Percentiles rank a stretch among this genome's conserved stretches.
These are phyloP conservation scores for Piromyces sp. DNA, from an alignment of 192 early-diverging fungal species.

Conservation along the genomic window DNA sequence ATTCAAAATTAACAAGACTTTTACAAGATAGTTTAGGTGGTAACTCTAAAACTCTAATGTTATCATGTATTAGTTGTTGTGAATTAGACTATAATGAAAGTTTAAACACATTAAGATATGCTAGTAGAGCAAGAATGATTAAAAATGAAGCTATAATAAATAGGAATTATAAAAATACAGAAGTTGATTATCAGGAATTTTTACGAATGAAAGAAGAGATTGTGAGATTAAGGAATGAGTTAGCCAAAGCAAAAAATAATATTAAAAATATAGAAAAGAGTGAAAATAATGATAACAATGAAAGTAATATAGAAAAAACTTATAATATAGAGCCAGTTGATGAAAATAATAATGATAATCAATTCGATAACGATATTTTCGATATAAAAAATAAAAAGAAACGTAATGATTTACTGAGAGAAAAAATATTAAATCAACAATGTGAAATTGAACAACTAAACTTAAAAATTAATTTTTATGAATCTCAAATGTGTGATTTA, in stretches of 20 bases:
- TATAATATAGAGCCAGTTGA: not conserved
- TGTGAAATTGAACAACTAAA: not conserved
- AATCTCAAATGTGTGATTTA: not conserved
- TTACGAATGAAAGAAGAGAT: not conserved
- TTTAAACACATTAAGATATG: conserved; percentile 89
- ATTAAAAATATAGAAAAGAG: not conserved
- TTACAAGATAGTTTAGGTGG: conserved; percentile 93
- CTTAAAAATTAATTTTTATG: not conserved
- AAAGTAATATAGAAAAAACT: not conserved
- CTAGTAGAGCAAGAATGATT: conserved; percentile 89
- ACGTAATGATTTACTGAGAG: not conserved
- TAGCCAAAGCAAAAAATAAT: not conserved
- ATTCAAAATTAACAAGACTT: conserved; percentile 89
- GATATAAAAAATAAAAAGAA: not conserved
- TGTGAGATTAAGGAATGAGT: not conserved
- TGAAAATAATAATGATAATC: not conserved
- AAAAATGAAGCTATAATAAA: conserved; percentile 75
- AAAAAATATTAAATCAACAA: not conserved
- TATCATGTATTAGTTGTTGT: conserved; percentile 82
- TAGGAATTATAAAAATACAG: not conserved
- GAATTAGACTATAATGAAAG: conserved; percentile 76
- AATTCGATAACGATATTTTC: not conserved
- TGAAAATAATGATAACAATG: not conserved
- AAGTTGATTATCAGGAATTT: not conserved
- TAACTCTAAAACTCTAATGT: conserved; percentile 73